These are phyloP conservation scores for Pseudoperonospora humuli DNA, from an alignment of 352 stramenopile genomes.

Conservation along the genomic window DNA sequence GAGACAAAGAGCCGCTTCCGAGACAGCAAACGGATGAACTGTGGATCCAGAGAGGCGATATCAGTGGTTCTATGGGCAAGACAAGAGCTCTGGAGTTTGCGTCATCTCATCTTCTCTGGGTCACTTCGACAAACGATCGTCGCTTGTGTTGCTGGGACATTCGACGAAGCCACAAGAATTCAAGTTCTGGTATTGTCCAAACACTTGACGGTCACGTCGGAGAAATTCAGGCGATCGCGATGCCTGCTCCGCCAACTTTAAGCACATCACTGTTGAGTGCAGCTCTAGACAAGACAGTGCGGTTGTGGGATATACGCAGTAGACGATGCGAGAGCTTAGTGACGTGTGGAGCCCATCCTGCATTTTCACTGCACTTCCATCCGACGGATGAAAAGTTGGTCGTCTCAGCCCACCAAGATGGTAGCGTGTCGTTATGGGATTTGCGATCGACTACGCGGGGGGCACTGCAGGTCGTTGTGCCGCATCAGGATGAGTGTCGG, in stretches of 20 bases:
- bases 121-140: slow-evolving; percentile 32
- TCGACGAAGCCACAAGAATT: slow-evolving; percentile 6
- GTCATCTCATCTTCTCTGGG: no score
- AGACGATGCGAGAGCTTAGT: slow-evolving; percentile 45
- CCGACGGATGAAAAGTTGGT: slow-evolving; percentile 25
- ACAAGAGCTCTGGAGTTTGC: no score
- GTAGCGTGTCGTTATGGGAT: slow-evolving; percentile 56
- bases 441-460: slow-evolving; percentile 25
- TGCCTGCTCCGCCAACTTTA: slow-evolving; percentile 9
- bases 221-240: slow-evolving; percentile 50
- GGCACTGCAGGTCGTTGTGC: slow-evolving; percentile 23
- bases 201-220: slow-evolving; percentile 54
- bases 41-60: no score
- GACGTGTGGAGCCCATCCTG: slow-evolving; percentile 21
- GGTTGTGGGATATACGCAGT: slow-evolving; percentile 62
- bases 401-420: slow-evolving; percentile 53
- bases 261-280: slow-evolving; percentile 28
- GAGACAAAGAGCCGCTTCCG: slow-evolving; percentile 4
- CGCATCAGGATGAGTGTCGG: slow-evolving; percentile 53
- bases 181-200: slow-evolving; percentile 15
- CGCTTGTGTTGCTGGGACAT: slow-evolving; percentile 54
- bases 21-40: no score
- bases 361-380: slow-evolving; percentile 43
- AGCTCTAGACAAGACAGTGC: slow-evolving; percentile 49
- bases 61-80: no score